Conservation (phyloP, 345 rosid species). For the Leavenworthia alabamica region DNA sequence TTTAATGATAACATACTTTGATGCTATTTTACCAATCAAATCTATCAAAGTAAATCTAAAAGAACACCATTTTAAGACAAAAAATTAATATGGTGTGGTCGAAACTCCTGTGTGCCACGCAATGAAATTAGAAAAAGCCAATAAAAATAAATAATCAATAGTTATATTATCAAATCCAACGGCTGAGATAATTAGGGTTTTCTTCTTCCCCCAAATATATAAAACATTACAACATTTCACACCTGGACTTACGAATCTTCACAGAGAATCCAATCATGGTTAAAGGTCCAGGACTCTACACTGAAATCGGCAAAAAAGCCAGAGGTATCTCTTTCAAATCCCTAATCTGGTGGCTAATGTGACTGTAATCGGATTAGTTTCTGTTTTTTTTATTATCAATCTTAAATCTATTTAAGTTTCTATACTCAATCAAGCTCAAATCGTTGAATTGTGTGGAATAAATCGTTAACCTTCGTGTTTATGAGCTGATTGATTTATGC, state of each 20-base stretch:
- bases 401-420: neutral
- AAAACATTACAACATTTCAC: too few relatives aligned
- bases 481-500: too few relatives aligned
- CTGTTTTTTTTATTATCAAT: too few relatives aligned
- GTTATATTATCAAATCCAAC: conserved; percentile 9
- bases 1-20: neutral
- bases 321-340: conserved; percentile 59
- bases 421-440: neutral
- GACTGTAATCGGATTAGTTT: neutral
- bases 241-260: neutral
- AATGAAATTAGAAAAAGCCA: neutral
- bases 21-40: too few relatives aligned
- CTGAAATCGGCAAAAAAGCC: conserved; percentile 88
- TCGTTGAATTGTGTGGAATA: neutral
- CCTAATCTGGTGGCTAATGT: conserved; percentile 5
- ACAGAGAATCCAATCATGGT: conserved; percentile 45
- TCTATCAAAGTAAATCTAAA: too few relatives aligned
- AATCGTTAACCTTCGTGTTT: too few relatives aligned
- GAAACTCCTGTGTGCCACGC: too few relatives aligned
- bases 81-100: too few relatives aligned
- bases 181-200: conserved; percentile 29
- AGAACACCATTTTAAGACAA: too few relatives aligned
- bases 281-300: conserved; percentile 90
- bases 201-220: neutral
- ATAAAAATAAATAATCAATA: conserved; percentile 12